These are phyloP conservation scores for Magnusiomyces starmeri DNA, from an alignment of 1,139 yeast genomes.

Conservation along the genomic window DNA sequence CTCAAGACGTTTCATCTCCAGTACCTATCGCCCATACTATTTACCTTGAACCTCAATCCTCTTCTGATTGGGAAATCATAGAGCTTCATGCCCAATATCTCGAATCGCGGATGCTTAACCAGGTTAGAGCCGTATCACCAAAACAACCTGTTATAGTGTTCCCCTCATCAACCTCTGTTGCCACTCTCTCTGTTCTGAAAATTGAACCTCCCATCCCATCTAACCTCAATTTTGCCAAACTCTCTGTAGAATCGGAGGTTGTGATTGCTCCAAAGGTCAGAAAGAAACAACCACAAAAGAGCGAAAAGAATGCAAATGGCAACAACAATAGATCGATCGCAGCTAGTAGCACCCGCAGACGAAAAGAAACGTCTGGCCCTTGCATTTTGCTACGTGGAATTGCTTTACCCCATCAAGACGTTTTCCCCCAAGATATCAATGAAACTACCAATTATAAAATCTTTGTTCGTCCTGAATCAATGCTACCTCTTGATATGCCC, in stretches of 20 bases:
- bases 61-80: conserved; percentile 87
- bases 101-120: conserved; percentile 69
- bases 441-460: conserved; percentile 35
- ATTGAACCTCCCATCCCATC: conserved; percentile 42
- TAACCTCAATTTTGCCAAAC: conserved; percentile 41
- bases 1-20: conserved; percentile 27
- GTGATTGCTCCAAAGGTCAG: conserved; percentile 74
- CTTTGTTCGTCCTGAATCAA: conserved; percentile 39
- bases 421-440: conserved; percentile 2
- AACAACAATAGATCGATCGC: conserved; percentile 25
- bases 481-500: conserved; percentile 32
- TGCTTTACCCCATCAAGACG: conserved; percentile 44
- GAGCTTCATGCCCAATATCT: conserved; percentile 74
- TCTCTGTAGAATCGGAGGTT: conserved; percentile 70
- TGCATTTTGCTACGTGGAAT: conserved; percentile 48
- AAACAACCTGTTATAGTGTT: conserved; percentile 61
- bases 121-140: conserved; percentile 66
- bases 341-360: conserved; percentile 13
- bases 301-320: conserved; percentile 16
- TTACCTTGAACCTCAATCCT: conserved; percentile 67
- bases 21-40: conserved; percentile 49
- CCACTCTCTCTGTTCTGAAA: conserved; percentile 55
- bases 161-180: conserved; percentile 59
- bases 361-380: conserved; percentile 27
- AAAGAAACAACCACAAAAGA: conserved; percentile 26